These are phyloP conservation scores for Linaria vulgaris DNA, from an alignment of 257 asterid species.

Conservation along the genomic window DNA sequence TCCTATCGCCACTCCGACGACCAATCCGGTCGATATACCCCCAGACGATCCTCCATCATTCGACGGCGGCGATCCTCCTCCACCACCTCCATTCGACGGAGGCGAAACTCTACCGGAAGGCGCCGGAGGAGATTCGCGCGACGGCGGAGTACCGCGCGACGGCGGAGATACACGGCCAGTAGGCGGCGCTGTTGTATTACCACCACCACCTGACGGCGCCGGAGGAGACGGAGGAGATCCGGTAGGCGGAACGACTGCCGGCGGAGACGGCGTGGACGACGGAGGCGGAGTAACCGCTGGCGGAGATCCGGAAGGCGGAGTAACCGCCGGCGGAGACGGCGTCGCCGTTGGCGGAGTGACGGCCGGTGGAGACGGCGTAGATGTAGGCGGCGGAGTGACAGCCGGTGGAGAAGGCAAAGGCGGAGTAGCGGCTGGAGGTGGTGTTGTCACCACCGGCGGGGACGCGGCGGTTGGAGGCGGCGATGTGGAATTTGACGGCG, in stretches of 20 bases:
- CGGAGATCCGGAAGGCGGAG: constrained; percentile 33
- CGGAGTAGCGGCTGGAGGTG: too few relatives aligned
- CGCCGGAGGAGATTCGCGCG: too few relatives aligned
- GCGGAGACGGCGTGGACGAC: constrained; percentile 23
- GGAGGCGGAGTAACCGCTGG: constrained; percentile 32
- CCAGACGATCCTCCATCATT: constrained; percentile 22
- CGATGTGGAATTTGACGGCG: constrained; percentile 32
- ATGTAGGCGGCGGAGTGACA: background rate
- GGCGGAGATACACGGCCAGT: constrained; percentile 32
- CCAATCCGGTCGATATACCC: constrained; percentile 46
- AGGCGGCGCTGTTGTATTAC: constrained; percentile 27
- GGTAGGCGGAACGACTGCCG: constrained; percentile 28
- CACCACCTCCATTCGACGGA: constrained; percentile 33
- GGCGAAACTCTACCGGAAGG: constrained; percentile 23
- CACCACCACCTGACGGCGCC: constrained; percentile 20
- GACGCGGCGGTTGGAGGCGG: constrained; percentile 40
- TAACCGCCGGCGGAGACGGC: constrained; percentile 29
- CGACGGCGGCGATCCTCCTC: background rate
- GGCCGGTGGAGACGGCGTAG: constrained; percentile 13
- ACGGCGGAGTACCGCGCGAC: too few relatives aligned
- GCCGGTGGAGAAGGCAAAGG: constrained; percentile 38
- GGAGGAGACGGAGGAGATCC: constrained; percentile 26
- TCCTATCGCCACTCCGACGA: constrained; percentile 68
- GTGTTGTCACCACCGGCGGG: constrained; percentile 1
- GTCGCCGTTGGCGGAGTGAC: constrained; percentile 16